Evolutionary conservation across 2,329 filamentous ascomycete genomes (phyloP).

Genomic region (Zopfia rhizophila): DNA sequence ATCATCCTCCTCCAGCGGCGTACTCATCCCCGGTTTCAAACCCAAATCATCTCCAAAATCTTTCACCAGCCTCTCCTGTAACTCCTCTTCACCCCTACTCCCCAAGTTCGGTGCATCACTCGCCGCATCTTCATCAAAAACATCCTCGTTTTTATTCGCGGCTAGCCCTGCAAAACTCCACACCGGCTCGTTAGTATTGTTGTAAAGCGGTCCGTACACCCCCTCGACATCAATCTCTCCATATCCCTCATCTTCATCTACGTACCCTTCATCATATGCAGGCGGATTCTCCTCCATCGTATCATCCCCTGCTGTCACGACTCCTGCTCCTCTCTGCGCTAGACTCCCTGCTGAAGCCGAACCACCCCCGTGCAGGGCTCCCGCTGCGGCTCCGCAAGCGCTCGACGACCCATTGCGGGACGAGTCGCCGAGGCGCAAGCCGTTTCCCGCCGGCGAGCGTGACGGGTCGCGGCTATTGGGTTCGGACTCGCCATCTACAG

Average conservation of each 20-base stretch:
- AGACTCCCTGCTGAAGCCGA: conserved; percentile 44
- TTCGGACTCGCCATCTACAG: conserved; percentile 22
- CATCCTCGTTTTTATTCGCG: conserved; percentile 12
- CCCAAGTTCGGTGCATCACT: conserved; percentile 35
- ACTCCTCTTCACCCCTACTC: conserved; percentile 28
- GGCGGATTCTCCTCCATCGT: conserved; percentile 1
- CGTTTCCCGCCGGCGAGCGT: conserved; percentile 77
- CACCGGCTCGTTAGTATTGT: not conserved
- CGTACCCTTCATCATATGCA: conserved; percentile 18
- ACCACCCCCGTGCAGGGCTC: conserved; percentile 51
- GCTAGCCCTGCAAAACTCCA: conserved; percentile 8
- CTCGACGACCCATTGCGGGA: conserved; percentile 92
- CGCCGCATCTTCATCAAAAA: conserved; percentile 31
- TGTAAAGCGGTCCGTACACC: conserved; percentile 26
- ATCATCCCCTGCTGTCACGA: conserved; percentile 42
- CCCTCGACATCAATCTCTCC: conserved; percentile 19
- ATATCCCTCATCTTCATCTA: conserved; percentile 37
- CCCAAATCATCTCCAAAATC: conserved; percentile 44
- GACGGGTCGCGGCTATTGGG: conserved; percentile 42
- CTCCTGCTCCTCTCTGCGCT: conserved; percentile 48
- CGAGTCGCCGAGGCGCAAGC: conserved; percentile 85
- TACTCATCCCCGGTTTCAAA: conserved; percentile 27
- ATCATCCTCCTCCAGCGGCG: conserved; percentile 33
- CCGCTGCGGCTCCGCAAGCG: conserved; percentile 77
- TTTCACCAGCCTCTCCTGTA: conserved; percentile 33